phyloP scores from a whole-genome alignment of 164 flowering plant species.

The Platanus orientalis region DNA sequence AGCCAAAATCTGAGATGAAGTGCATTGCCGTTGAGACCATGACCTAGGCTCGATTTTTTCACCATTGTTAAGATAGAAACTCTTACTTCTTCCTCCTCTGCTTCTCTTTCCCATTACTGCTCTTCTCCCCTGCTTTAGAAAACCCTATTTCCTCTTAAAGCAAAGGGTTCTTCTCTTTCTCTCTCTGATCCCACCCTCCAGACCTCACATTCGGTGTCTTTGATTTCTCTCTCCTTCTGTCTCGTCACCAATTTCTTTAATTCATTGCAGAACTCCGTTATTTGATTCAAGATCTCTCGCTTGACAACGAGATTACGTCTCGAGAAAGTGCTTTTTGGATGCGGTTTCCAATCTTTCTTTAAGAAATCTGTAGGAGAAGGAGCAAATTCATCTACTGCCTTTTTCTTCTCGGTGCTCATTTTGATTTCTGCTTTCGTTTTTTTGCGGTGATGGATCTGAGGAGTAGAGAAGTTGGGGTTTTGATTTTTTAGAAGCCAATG shows the following conservation, averaged over 20 bases:
- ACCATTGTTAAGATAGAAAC: too few species aligned
- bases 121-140: constrained; percentile 21
- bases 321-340: constrained; percentile 59
- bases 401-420: constrained; percentile 51
- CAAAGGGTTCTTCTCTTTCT: too few species aligned
- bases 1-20: too few species aligned
- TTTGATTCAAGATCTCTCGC: too few species aligned
- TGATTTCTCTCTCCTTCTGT: constrained; percentile 37
- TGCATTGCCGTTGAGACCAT: too few species aligned
- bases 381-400: constrained; percentile 1
- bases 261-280: constrained; percentile 75
- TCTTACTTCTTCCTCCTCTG: too few species aligned
- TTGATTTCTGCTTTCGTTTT: constrained; percentile 38
- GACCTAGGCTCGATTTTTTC: too few species aligned
- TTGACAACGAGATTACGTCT: constrained; percentile 70
- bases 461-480: too few species aligned
- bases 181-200: constrained; percentile 18
- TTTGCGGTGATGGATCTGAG: constrained; percentile 24
- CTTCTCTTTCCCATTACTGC: too few species aligned
- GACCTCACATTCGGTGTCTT: constrained; percentile 16
- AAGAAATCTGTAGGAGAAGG: constrained; percentile 7
- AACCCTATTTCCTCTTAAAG: constrained; percentile 34
- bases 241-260: constrained; percentile 71
- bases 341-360: constrained; percentile 21
- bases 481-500: too few species aligned